These are phyloP conservation scores for Starmerella apicola DNA, from an alignment of 805 yeast species.

Conservation along the genomic window DNA sequence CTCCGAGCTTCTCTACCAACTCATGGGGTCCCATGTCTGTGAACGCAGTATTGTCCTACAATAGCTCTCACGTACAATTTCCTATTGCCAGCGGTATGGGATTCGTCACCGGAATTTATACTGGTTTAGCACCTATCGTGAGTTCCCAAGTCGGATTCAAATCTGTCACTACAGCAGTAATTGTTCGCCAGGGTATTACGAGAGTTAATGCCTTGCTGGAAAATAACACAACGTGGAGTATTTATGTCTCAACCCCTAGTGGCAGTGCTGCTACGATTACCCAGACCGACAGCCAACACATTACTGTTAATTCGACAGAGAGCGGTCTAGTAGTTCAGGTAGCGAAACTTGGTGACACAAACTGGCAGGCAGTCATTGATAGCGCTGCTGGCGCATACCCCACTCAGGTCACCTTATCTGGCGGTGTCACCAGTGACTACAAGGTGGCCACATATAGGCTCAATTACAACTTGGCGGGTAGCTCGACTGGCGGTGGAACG, in stretches of 20 bases:
- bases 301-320: slow-evolving; percentile 38
- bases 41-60: slow-evolving; percentile 15
- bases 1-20: slow-evolving; percentile 36
- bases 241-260: slow-evolving; percentile 35
- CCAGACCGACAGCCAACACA: slow-evolving; percentile 29
- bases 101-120: slow-evolving; percentile 52
- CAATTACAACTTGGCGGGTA: slow-evolving; percentile 39
- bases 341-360: slow-evolving; percentile 29
- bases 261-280: slow-evolving; percentile 26
- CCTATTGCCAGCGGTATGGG: slow-evolving; percentile 80
- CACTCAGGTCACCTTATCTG: slow-evolving; percentile 37
- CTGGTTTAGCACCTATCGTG: slow-evolving; percentile 38
- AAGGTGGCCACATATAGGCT: slow-evolving; percentile 37
- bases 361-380: slow-evolving; percentile 38
- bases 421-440: slow-evolving; percentile 32
- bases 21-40: slow-evolving; percentile 23
- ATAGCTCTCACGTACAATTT: slow-evolving; percentile 28
- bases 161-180: slow-evolving; percentile 29
- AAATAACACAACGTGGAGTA: slow-evolving; percentile 37
- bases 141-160: slow-evolving; percentile 37
- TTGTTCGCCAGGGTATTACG: slow-evolving; percentile 22
- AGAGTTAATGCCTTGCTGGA: slow-evolving; percentile 32
- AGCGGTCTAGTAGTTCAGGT: slow-evolving; percentile 21
- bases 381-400: slow-evolving; percentile 59
- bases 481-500: slow-evolving; percentile 33